A percentile compares a stretch with the other conserved stretches of the same genome.
phyloP scores from a whole-genome alignment of 805 yeast genomes.

The Yarrowia phangngaensis region DNA sequence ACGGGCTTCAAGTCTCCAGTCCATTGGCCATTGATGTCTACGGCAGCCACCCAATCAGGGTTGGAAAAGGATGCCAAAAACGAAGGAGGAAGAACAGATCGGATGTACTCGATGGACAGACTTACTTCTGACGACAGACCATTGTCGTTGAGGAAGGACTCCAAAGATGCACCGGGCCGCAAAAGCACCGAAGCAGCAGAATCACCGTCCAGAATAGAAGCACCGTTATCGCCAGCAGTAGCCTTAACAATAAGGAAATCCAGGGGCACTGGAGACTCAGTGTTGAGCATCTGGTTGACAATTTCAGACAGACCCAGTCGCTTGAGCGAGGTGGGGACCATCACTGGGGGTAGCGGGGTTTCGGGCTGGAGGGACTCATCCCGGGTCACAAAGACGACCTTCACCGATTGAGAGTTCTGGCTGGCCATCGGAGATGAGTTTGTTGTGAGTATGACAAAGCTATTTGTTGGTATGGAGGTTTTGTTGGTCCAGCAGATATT shows the following conservation, averaged over 20 bases:
- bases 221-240: conserved; percentile 50
- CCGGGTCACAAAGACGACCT: conserved; percentile 72
- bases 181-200: conserved; percentile 47
- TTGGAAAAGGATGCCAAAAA: conserved; percentile 81
- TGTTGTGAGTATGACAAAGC: conserved; percentile 10
- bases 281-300: conserved; percentile 75
- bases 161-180: conserved; percentile 58
- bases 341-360: conserved; percentile 77
- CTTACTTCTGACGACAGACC: conserved; percentile 81
- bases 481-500: too few relatives aligned
- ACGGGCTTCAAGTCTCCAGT: conserved; percentile 44
- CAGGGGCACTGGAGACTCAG: conserved; percentile 71
- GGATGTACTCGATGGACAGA: conserved; percentile 78
- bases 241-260: conserved; percentile 63
- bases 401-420: conserved; percentile 49
- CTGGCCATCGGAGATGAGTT: conserved; percentile 5
- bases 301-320: conserved; percentile 92
- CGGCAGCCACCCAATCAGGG: conserved; percentile 92
- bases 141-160: conserved; percentile 68
- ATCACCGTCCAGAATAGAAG: conserved; percentile 19
- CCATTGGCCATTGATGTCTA: conserved; percentile 48
- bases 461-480: conserved; percentile 3
- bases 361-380: conserved; percentile 59
- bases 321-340: conserved; percentile 77
- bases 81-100: conserved; percentile 93